Base-by-base conservation (phyloP, 108 stramenopile genomes). In the Epipyxis sp. region DNA sequence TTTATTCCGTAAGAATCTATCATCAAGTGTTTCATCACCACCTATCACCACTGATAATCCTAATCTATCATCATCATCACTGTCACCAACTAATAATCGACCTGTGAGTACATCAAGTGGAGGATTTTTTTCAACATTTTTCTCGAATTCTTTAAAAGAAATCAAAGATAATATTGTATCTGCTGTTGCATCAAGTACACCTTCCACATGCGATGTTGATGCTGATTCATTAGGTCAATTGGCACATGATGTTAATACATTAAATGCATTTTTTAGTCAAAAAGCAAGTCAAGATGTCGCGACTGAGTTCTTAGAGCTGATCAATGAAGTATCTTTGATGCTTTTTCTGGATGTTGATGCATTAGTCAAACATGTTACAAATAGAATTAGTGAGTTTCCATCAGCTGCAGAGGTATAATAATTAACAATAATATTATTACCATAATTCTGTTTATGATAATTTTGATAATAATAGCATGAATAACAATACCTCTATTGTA, bases 241-340 rank as follows among this genome's bases (percentile, higher is more conserved):
- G 61, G 61, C 61, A 6, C 61, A 65, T 6, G 61, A 65, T 32
- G 61, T 65, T 10, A 65, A 65, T 37, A 65, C 34, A 10, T 25
- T 65, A 3, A 65, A 65, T 37, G 61, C 61, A 37, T 65, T 65
- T 25, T 65, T 65, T 37, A 35, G 34, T 29, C 61, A 65, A 32
- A 65, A 65, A 32, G 25, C 61, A 10, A 6, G 13, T 32, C 61
- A 65, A 65, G 13, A 65, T 10, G 6, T 25, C 6, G 61, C 61
- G 13, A 65, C 61, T 16, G 61, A 65, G 25, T 65, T 65, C 34
- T 65, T 65, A 32, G 34, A 65, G 61, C 3, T 65, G 3, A 65
- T 65, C 3, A 65, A 65, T 37, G 61, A 65, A 37, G 61, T 65
- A 6, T 65, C 61, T 10, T 32, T 65, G 3, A 29, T 65, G 61